Conservation (phyloP, 2,329 filamentous ascomycete species). For the Paramyrothecium roridum region DNA sequence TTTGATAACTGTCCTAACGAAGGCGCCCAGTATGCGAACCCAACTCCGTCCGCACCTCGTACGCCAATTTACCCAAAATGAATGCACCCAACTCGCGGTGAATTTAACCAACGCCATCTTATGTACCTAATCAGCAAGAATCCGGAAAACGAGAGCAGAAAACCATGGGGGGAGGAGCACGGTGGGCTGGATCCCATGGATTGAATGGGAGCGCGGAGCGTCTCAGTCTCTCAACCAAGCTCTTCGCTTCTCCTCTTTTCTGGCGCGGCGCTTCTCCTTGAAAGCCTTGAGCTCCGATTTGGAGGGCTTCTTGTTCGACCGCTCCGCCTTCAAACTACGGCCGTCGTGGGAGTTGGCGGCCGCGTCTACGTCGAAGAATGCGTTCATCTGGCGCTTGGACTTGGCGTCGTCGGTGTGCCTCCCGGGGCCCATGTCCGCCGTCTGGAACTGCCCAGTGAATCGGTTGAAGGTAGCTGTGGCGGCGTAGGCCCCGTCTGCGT, state of each 20-base stretch:
- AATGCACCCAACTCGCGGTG: background rate
- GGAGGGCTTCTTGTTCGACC: constrained; percentile 76
- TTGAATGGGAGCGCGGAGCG: background rate
- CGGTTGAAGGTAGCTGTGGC: constrained; percentile 82
- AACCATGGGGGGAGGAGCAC: too few species aligned
- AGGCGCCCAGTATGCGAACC: background rate
- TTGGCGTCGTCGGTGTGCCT: constrained; percentile 86
- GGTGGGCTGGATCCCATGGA: too few species aligned
- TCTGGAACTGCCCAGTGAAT: constrained; percentile 82
- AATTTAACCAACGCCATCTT: background rate
- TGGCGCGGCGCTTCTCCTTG: constrained; percentile 83
- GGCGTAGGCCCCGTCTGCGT: constrained; percentile 54
- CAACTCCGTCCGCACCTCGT: background rate
- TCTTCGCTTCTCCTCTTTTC: constrained; percentile 90
- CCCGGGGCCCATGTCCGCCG: constrained; percentile 63
- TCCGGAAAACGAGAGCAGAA: too few species aligned
- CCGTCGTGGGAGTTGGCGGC: constrained; percentile 90
- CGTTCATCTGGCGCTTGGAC: constrained; percentile 82
- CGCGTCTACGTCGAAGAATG: constrained; percentile 93
- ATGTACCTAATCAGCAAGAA: background rate
- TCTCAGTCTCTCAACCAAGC: constrained; percentile 84
- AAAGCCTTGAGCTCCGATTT: constrained; percentile 88
- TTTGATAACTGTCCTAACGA: background rate
- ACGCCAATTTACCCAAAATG: background rate
- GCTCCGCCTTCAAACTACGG: constrained; percentile 85